phyloP scores from a whole-genome alignment of 1,139 yeast genomes.

The Saccharomycopsis hybrid region DNA sequence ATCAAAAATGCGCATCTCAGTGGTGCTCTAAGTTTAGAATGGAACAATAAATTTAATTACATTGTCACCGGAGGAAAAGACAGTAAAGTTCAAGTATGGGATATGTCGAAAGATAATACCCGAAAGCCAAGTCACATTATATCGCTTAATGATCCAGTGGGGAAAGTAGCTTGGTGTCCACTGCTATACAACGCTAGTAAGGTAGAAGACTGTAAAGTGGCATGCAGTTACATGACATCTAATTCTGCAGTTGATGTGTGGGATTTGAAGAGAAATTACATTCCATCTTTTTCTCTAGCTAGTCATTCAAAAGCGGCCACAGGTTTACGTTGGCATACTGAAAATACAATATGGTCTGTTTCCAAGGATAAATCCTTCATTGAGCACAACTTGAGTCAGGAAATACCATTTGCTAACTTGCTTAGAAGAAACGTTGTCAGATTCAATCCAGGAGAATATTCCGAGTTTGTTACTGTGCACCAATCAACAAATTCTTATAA shows the following conservation, averaged over 20 bases:
- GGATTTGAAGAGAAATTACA: constrained; percentile 63
- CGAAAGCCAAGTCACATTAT: constrained; percentile 21
- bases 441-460: constrained; percentile 13
- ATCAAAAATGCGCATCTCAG: constrained; percentile 74
- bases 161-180: constrained; percentile 42
- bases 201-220: constrained; percentile 52
- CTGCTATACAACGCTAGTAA: constrained; percentile 23
- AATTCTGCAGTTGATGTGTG: constrained; percentile 72
- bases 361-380: constrained; percentile 48
- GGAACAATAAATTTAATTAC: constrained; percentile 81
- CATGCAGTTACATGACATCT: constrained; percentile 70
- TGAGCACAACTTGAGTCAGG: constrained; percentile 47
- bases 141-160: constrained; percentile 26
- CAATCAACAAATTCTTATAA: constrained; percentile 11
- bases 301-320: constrained; percentile 44
- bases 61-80: constrained; percentile 93
- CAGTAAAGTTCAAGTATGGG: constrained; percentile 76
- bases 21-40: constrained; percentile 80
- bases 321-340: constrained; percentile 44
- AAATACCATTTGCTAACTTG: constrained; percentile 5
- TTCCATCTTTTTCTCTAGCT: constrained; percentile 65
- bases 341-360: constrained; percentile 44
- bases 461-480: constrained; percentile 15
- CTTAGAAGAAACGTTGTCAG: constrained; percentile 7
- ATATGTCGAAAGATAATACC: constrained; percentile 35